Conservation (phyloP, 2,329 filamentous ascomycete species). For the Periglandula ipomoeae region DNA sequence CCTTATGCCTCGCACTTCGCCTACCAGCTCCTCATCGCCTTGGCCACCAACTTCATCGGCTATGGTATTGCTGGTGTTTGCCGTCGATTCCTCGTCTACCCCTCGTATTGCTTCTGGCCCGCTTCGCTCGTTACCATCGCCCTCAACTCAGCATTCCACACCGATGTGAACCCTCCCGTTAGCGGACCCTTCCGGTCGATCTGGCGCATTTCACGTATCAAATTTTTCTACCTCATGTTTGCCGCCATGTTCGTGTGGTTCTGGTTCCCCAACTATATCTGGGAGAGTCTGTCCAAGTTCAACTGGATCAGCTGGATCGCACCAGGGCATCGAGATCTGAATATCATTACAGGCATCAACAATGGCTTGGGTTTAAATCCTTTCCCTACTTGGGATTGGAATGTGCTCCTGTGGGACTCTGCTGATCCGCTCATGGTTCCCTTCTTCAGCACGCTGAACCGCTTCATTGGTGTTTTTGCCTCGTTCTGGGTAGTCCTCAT, state of each 20-base stretch:
- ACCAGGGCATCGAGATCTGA: conserved; percentile 33
- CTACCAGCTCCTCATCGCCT: conserved; percentile 46
- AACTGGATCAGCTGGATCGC: conserved; percentile 50
- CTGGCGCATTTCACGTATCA: conserved; percentile 39
- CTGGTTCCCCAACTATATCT: conserved; percentile 49
- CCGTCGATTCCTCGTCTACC: conserved; percentile 46
- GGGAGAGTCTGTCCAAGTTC: conserved; percentile 41
- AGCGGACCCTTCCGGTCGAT: conserved; percentile 33
- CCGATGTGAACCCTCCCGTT: conserved; percentile 29
- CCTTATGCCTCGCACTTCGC: conserved; percentile 40
- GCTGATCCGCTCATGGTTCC: conserved; percentile 39
- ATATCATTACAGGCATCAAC: conserved; percentile 33
- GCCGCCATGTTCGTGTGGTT: conserved; percentile 48
- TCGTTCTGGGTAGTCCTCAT: conserved; percentile 45
- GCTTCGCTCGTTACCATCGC: conserved; percentile 45
- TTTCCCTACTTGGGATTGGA: conserved; percentile 40
- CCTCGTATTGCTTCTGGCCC: conserved; percentile 49
- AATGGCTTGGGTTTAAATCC: conserved; percentile 37
- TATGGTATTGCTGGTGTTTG: conserved; percentile 49
- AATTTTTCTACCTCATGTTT: conserved; percentile 42
- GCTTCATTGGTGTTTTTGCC: conserved; percentile 46
- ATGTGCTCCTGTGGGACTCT: conserved; percentile 33
- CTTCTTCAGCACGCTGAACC: conserved; percentile 53
- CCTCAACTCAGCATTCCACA: conserved; percentile 44
- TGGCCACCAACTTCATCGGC: conserved; percentile 50